Conservation (phyloP, 352 stramenopile species). For the Elongisporangium senticosum region DNA sequence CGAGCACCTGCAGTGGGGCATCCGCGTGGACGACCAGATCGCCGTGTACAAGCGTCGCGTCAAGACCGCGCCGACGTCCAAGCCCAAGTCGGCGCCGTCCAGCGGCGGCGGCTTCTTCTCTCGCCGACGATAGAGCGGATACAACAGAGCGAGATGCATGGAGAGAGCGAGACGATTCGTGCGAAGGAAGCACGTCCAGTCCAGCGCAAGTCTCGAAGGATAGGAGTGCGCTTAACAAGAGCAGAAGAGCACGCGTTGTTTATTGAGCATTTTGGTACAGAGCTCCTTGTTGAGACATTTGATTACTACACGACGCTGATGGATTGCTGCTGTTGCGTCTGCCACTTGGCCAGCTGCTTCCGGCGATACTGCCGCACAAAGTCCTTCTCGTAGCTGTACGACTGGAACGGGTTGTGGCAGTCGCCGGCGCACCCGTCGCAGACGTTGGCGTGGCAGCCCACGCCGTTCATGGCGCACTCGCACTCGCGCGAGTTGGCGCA, state of each 20-base stretch:
- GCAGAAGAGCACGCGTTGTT: slow-evolving; percentile 3
- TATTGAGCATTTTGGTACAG: neutral
- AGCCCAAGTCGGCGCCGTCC: slow-evolving; percentile 7
- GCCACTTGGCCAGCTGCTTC: slow-evolving; percentile 60
- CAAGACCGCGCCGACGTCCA: slow-evolving; percentile 40
- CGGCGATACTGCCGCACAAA: slow-evolving; percentile 70
- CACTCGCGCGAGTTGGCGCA: slow-evolving; percentile 58
- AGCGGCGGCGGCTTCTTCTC: slow-evolving; percentile 51
- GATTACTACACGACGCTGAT: slow-evolving; percentile 32
- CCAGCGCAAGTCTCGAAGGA: neutral
- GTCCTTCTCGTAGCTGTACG: slow-evolving; percentile 72
- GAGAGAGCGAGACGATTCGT: neutral
- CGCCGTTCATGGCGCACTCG: slow-evolving; percentile 70
- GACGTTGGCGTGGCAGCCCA: slow-evolving; percentile 68
- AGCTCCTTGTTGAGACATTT: slow-evolving; percentile 1
- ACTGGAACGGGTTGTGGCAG: slow-evolving; percentile 65
- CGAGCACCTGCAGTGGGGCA: slow-evolving; percentile 84
- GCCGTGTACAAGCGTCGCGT: slow-evolving; percentile 87
- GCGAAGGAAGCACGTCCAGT: neutral
- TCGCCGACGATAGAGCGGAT: slow-evolving; percentile 52
- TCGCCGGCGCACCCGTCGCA: slow-evolving; percentile 67
- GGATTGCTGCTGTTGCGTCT: slow-evolving; percentile 16
- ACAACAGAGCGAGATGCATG: neutral
- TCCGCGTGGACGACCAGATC: slow-evolving; percentile 84
- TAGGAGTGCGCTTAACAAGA: neutral